These are phyloP conservation scores for Dactylis glomerata DNA, from an alignment of 176 grass and related monocot genomes.

Conservation along the genomic window DNA sequence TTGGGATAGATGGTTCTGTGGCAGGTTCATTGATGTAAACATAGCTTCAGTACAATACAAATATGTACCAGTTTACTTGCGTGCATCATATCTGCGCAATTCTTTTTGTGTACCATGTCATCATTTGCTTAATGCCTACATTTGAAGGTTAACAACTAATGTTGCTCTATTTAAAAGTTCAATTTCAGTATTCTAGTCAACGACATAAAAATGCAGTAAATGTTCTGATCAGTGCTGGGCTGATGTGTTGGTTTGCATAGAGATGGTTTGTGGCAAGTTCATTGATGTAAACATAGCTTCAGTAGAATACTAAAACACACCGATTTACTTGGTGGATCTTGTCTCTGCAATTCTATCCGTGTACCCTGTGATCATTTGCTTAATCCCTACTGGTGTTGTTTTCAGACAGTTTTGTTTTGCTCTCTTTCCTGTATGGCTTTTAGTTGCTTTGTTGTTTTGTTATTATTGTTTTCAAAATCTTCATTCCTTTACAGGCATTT, in stretches of 20 bases:
- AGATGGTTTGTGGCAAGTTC: not conserved
- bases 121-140: not conserved
- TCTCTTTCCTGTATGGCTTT: not conserved
- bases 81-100: not conserved
- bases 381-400: not conserved
- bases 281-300: not conserved
- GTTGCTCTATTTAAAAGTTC: too few species aligned
- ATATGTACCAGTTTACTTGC: not conserved
- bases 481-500: slow-evolving; percentile 1
- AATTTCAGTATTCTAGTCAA: too few species aligned
- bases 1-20: not conserved
- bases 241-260: not conserved
- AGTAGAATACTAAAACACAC: not conserved
- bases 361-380: not conserved
- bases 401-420: not conserved
- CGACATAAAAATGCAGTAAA: too few species aligned
- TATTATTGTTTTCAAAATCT: not conserved
- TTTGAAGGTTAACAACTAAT: too few species aligned
- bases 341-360: not conserved
- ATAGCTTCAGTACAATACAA: not conserved
- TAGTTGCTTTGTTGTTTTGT: not conserved
- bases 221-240: not conserved
- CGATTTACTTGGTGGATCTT: not conserved
- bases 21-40: not conserved
- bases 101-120: not conserved